Evolutionary conservation across 345 rosid genomes (phyloP), one percentile per base, ranked within the genome.

Genomic region (Garcia nutans): DNA sequence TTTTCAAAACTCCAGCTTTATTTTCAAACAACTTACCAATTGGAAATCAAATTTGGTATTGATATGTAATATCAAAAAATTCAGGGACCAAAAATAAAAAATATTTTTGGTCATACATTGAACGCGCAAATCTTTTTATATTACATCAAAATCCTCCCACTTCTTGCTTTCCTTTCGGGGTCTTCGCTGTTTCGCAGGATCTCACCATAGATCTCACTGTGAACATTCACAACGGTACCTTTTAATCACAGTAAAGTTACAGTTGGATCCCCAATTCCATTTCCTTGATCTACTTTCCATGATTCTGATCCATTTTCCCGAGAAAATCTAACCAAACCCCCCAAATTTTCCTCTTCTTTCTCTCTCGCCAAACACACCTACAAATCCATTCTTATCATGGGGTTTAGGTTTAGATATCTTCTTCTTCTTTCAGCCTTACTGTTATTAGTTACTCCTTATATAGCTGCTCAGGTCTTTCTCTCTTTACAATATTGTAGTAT

Each of bases 391-490:
- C 20, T 44, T 41, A 8, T 17, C 74, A 80, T 80, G 83, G 83
- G 72, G 79, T 80, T 50, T 49, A 22, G 37, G 66, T 22, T 62
- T 31, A 45, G 59, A 26, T 22, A 66, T 69, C 41, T 80, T 65
- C 37, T 67, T 50, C 22, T 66, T 41, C 24, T 59, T 37, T 67
- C 41, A 37, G 41, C 50, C 28, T 47, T 65, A 41, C 54, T 79
- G 1, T 28, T 80, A 9, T 23, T 66, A 33, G 54, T 19, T 49
- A 73, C 60, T 24, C 50, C 70, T 31, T 44, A 8, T 26, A 16
- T 75, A 11, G 57, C 70, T 60, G 70, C 79, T 67, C 66, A 76
- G 79, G 83, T 75, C 16, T n/a, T n/a, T 68, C 19, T 22, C n/a
- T 73, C 16, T 28, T 17, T 52, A 1, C 37, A 44, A n/a, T 13